These are phyloP conservation scores for Termitomyces sp. DNA, from an alignment of 768 basidiomycete genomes.

Conservation along the genomic window DNA sequence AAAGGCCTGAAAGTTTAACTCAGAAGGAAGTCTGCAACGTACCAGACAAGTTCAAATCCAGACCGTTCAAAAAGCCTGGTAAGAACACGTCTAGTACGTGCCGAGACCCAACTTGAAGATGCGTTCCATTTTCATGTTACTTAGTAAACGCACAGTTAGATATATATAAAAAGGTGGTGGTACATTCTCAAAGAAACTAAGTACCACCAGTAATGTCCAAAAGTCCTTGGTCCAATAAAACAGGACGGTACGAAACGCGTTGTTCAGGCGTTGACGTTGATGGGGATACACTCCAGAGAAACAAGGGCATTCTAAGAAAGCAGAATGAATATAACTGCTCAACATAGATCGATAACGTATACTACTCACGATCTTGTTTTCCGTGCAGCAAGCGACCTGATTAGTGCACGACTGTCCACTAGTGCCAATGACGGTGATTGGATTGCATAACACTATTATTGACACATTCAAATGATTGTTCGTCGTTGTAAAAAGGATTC, in stretches of 20 bases:
- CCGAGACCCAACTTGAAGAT: no score
- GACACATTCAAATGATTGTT: not conserved
- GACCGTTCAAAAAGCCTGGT: no score
- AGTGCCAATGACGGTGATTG: not conserved
- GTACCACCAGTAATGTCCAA: not conserved
- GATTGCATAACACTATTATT: not conserved
- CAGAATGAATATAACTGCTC: not conserved
- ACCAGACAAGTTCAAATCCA: no score
- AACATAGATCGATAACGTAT: not conserved
- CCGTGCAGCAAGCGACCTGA: not conserved
- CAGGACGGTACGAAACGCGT: no score
- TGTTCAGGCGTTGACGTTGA: not conserved
- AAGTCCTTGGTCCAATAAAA: no score
- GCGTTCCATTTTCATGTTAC: not conserved
- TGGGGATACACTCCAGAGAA: not conserved
- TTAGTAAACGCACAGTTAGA: not conserved
- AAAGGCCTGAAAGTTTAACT: no score
- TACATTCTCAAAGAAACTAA: not conserved
- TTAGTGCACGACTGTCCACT: not conserved
- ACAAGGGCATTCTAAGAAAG: not conserved
- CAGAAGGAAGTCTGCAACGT: no score
- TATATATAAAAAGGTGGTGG: no score
- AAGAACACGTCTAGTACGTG: no score
- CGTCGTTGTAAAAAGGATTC: not conserved
- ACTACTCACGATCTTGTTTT: not conserved